phyloP scores from a whole-genome alignment of 2,329 filamentous ascomycete genomes.

The Xylaria sp. region DNA sequence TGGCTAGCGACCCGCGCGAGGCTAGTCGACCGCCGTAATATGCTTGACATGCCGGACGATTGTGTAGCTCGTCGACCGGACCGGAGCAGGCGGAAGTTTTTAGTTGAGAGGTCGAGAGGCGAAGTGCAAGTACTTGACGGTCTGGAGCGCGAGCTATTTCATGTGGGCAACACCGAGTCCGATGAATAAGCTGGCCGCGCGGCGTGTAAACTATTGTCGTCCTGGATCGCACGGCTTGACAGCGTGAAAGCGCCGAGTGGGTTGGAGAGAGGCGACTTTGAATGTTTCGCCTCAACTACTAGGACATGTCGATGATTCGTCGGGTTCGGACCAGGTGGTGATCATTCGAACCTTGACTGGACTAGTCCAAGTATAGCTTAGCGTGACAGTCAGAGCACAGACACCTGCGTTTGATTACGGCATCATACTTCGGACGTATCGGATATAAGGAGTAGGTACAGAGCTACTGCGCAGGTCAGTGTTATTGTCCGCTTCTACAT shows the following conservation, averaged over 20 bases:
- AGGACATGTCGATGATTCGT: conserved; percentile 15
- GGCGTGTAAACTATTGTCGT: background rate
- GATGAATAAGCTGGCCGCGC: conserved; percentile 1
- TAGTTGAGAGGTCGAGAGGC: conserved; percentile 18
- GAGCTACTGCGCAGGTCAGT: no score
- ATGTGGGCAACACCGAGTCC: conserved; percentile 23
- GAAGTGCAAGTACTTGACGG: conserved; percentile 16
- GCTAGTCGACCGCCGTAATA: conserved; percentile 41
- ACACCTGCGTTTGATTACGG: conserved; percentile 16
- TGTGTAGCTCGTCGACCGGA: conserved; percentile 27
- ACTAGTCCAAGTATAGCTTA: conserved; percentile 31
- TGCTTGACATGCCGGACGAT: conserved; percentile 42
- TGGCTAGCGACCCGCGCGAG: conserved; percentile 36
- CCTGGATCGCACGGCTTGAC: background rate
- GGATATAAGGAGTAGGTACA: conserved; percentile 19
- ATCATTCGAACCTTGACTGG: conserved; percentile 30
- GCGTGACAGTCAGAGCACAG: background rate
- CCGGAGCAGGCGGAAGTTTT: conserved; percentile 31
- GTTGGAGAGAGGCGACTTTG: conserved; percentile 4
- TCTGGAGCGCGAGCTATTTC: conserved; percentile 31
- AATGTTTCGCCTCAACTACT: conserved; percentile 29
- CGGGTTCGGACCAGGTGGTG: conserved; percentile 30
- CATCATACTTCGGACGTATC: conserved; percentile 16
- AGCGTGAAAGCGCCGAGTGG: background rate
- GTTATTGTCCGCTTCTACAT: no score